phyloP scores from a whole-genome alignment of 73 alveolate species.

The Tetrahymena borealis region DNA sequence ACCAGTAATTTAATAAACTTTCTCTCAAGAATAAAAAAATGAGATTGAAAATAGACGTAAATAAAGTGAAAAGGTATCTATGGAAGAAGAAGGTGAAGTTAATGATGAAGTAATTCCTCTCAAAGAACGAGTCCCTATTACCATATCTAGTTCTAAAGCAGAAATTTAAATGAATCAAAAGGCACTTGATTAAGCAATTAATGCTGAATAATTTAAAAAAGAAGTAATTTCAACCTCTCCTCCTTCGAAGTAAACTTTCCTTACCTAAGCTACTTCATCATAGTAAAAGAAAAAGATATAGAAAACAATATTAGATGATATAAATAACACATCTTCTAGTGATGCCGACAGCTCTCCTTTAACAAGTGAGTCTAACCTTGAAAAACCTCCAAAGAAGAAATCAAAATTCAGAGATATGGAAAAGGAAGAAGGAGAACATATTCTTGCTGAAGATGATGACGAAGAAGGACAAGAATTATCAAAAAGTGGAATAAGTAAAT shows the following conservation, averaged over 20 bases:
- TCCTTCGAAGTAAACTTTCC: background rate
- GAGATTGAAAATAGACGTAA: background rate
- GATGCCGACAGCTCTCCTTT: background rate
- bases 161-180: too few relatives aligned
- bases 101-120: background rate
- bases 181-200: too few relatives aligned
- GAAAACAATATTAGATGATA: background rate
- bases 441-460: background rate
- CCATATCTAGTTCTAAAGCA: too few relatives aligned
- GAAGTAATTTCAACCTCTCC: background rate
- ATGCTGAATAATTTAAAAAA: background rate
- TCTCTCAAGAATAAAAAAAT: background rate
- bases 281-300: background rate
- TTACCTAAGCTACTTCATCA: background rate
- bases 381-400: background rate
- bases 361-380: background rate
- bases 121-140: too few relatives aligned
- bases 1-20: too few relatives aligned
- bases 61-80: background rate
- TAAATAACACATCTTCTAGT: background rate
- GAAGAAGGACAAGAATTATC: background rate
- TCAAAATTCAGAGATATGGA: background rate
- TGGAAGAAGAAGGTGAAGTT: background rate
- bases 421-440: background rate
- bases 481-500: background rate